Evolutionary conservation across 2,329 filamentous ascomycete species (phyloP), one percentile per base, ranked within the genome.

Genomic region (Exophiala calicioides): DNA sequence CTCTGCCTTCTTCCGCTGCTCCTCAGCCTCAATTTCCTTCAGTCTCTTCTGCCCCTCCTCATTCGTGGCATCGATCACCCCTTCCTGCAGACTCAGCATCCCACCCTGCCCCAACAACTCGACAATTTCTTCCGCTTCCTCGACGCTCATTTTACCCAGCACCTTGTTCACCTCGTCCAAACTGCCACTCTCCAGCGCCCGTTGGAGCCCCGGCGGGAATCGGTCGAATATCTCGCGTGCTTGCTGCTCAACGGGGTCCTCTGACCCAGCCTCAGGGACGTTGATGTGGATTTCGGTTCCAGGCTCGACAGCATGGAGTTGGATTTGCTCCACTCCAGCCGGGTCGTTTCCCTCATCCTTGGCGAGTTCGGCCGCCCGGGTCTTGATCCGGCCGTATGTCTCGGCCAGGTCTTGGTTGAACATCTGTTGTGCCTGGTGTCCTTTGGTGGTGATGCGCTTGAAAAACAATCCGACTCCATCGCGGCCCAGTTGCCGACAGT

Each of bases 391-490:
- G 60, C 77, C 76, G 68, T 94, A 96, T 3, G 90, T 97, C 29
- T 84, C 83, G 62, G 89, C 85, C 33, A 98, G 90, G 65, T 98
- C 93, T 67, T 95, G 91, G 65, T 80, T 82, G 74, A 98, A 98
- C 33, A 97, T 79, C 33, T 88, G 89, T 61, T 87, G 84, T 5
- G 93, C 94, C 69, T 95, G 86, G 69, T 98, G 91, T 23, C 85
- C 88, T 59, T 82, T 82, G 3, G 87, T 95, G 16, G 87, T 93
- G 66, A 98, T 90, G 47, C 91, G 86, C 72, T 93, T 95, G 79
- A 98, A 98, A 76, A 98, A 98, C 21, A 97, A 72, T 4, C 82
- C 80, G 6, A 96, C 90, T 16, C 91, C 91, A 60, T 97, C 89
- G 56, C 81, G 82, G 52, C 91, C 90, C 5, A 98, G 77, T 31